phyloP scores from a whole-genome alignment of 225 moss, liverwort and hornwort genomes.

The Straminergon stramineum region DNA sequence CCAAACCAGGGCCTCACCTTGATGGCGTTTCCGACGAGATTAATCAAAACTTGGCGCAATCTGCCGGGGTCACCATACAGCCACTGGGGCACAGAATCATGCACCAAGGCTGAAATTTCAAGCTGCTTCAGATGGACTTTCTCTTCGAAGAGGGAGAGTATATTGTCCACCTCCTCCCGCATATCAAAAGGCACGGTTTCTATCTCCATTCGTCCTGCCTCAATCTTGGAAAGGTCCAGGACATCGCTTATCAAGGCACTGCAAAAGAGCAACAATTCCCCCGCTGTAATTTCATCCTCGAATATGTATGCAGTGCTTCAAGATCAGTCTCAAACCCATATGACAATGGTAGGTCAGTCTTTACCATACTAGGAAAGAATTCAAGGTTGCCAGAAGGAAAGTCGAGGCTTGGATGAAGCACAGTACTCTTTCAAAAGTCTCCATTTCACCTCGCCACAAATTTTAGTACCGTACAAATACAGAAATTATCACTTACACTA shows the following conservation, averaged over 20 bases:
- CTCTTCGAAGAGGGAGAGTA: constrained; percentile 81
- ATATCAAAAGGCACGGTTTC: constrained; percentile 82
- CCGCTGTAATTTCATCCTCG: not conserved
- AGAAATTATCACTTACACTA: constrained; percentile 51
- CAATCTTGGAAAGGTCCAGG: constrained; percentile 88
- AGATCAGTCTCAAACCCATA: not conserved
- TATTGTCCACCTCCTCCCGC: constrained; percentile 77
- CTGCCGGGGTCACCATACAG: constrained; percentile 83
- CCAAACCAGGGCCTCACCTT: constrained; percentile 36
- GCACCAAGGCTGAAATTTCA: constrained; percentile 70
- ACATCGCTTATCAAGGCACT: constrained; percentile 86
- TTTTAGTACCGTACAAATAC: not conserved
- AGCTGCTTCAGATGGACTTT: constrained; percentile 77
- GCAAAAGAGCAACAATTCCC: not conserved
- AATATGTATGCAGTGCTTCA: not conserved
- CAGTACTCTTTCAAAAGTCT: not conserved
- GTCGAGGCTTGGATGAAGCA: not conserved
- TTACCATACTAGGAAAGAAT: not conserved
- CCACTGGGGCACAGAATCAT: constrained; percentile 62
- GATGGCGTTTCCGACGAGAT: constrained; percentile 82
- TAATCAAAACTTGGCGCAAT: constrained; percentile 80
- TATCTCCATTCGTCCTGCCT: constrained; percentile 89
- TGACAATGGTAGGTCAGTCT: not conserved
- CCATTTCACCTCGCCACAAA: not conserved
- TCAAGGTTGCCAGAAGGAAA: not conserved